A percentile compares a stretch with the other conserved stretches of the same genome.
Evolutionary conservation across 2,329 filamentous ascomycete genomes (phyloP).

Genomic region (Fusarium brevicatenulatum): DNA sequence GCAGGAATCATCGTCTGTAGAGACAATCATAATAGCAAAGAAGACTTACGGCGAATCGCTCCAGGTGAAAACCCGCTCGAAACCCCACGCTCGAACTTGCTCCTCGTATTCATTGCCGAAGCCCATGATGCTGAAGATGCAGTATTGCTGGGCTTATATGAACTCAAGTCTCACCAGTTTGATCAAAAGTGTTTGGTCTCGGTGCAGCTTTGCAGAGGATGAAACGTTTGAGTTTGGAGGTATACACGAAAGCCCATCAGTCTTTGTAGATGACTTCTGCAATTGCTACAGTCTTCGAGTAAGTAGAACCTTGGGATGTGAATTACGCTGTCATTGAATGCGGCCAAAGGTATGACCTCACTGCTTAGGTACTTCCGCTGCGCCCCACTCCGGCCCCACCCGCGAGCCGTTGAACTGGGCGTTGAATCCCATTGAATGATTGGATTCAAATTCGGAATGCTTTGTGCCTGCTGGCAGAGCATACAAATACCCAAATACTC

Average conservation of each 20-base stretch:
- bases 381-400: constrained; percentile 30
- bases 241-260: neutral
- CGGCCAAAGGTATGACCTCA: constrained; percentile 37
- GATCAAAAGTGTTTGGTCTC: neutral
- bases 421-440: neutral
- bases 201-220: neutral
- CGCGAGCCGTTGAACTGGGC: constrained; percentile 14
- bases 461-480: neutral
- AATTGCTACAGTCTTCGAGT: neutral
- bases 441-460: neutral
- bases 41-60: constrained; percentile 71
- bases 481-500: neutral
- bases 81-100: constrained; percentile 76
- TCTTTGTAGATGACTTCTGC: neutral
- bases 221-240: neutral
- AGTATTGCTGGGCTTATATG: neutral
- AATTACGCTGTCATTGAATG: constrained; percentile 25
- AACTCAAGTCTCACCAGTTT: neutral
- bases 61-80: constrained; percentile 76
- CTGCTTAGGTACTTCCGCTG: constrained; percentile 11
- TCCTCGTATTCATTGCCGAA: constrained; percentile 55
- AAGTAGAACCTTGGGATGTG: neutral
- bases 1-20: neutral
- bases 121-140: constrained; percentile 40
- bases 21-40: neutral